Percentiles rank a stretch among this genome's conserved stretches.
phyloP scores from a whole-genome alignment of 2,329 filamentous ascomycete genomes.

The Aspergillus sp. region DNA sequence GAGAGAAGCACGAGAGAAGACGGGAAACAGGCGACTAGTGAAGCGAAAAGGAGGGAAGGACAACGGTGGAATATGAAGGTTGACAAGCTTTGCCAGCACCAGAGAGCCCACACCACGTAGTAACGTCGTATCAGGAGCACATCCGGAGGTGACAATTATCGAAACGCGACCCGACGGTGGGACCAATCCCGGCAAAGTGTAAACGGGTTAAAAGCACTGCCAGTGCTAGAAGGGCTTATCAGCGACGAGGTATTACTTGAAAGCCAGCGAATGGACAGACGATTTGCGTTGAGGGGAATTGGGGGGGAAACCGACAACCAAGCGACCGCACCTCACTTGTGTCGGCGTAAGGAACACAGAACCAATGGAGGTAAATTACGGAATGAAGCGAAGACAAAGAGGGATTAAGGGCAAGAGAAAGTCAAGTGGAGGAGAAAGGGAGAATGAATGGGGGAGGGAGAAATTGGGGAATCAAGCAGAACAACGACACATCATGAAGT shows the following conservation, averaged over 20 bases:
- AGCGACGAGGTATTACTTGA: not conserved
- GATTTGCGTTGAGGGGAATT: not conserved
- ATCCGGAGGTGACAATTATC: not conserved
- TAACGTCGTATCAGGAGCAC: conserved; percentile 2
- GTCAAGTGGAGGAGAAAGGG: not conserved
- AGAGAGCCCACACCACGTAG: not conserved
- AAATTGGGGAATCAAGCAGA: not conserved
- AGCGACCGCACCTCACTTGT: not conserved
- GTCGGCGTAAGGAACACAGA: not conserved
- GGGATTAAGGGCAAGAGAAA: not conserved
- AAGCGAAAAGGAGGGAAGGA: not conserved
- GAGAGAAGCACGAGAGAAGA: not conserved
- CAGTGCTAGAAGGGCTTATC: not conserved
- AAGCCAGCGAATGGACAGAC: not conserved
- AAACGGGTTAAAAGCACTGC: not conserved
- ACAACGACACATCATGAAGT: not conserved
- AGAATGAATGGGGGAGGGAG: not conserved
- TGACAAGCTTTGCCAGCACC: not conserved
- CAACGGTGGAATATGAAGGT: not conserved
- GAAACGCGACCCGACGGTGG: not conserved
- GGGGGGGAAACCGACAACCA: not conserved
- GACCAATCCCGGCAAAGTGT: not conserved
- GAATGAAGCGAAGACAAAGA: not conserved
- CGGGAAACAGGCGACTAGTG: not conserved
- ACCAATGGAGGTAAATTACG: conserved; percentile 2